Conservation (phyloP, 2,329 filamentous ascomycete species). For the Stagonosporopsis vannaccii region DNA sequence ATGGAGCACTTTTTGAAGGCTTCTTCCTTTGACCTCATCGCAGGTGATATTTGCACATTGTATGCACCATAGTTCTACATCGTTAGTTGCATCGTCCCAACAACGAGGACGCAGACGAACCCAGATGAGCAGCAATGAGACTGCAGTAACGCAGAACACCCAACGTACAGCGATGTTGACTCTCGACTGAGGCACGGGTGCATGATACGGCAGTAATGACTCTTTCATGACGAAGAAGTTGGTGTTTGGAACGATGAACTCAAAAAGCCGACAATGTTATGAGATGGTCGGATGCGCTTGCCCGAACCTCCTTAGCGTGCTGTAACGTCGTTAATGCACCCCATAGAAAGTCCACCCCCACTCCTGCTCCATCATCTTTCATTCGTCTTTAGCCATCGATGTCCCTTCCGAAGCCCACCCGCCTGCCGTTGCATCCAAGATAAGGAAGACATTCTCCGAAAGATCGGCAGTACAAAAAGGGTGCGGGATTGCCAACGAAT, state of each 20-base stretch:
- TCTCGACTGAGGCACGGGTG: neutral
- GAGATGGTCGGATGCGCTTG: conserved; percentile 9
- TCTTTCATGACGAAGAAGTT: conserved; percentile 10
- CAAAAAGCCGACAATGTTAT: conserved; percentile 3
- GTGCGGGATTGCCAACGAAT: neutral
- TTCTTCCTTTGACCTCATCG: conserved; percentile 14
- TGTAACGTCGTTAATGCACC: conserved; percentile 13
- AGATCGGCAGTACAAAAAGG: conserved; percentile 13
- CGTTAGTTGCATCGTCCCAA: neutral
- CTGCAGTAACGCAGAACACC: conserved; percentile 9
- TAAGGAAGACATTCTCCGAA: conserved; percentile 15
- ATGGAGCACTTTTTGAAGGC: conserved; percentile 61
- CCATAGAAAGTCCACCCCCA: conserved; percentile 16
- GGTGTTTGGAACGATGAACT: neutral
- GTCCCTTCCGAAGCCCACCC: conserved; percentile 4
- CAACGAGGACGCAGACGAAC: neutral
- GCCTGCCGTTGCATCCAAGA: conserved; percentile 6
- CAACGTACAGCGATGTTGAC: neutral
- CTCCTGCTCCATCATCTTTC: neutral
- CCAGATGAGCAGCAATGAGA: conserved; percentile 7
- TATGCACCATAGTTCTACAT: conserved; percentile 5
- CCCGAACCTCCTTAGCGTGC: neutral
- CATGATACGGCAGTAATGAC: neutral
- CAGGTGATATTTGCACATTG: neutral
- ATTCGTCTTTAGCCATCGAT: conserved; percentile 1